Evolutionary conservation across 2,329 filamentous ascomycete genomes (phyloP).

Genomic region (Colletotrichum acutatum): DNA sequence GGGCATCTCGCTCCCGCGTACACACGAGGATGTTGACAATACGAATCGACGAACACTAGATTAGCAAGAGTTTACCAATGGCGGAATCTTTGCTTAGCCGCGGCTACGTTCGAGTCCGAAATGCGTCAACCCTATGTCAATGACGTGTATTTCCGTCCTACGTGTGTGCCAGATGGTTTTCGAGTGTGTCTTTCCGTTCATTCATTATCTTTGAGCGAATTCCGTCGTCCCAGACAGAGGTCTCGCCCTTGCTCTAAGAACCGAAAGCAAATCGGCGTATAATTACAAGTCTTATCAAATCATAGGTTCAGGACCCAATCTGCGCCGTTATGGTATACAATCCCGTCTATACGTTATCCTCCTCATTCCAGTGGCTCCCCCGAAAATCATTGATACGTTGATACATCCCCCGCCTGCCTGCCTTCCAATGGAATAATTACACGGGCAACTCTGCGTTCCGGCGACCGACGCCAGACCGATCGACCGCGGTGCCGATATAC

Average conservation of each 20-base stretch:
- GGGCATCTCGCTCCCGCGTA: conserved; percentile 34
- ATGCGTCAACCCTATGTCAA: neutral
- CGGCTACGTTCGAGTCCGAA: neutral
- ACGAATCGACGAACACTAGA: conserved; percentile 37
- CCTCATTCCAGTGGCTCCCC: conserved; percentile 25
- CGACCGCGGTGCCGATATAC: conserved; percentile 80
- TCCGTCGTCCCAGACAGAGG: neutral
- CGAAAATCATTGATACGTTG: neutral
- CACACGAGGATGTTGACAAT: conserved; percentile 33
- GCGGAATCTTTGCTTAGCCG: conserved; percentile 31
- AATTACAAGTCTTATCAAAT: conserved; percentile 13
- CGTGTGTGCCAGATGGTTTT: neutral
- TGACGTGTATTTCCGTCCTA: neutral
- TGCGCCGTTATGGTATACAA: conserved; percentile 37
- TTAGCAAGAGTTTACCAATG: conserved; percentile 35
- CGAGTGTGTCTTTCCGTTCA: conserved; percentile 17
- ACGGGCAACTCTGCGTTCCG: conserved; percentile 84
- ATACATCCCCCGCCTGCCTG: neutral
- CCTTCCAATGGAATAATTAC: conserved; percentile 50
- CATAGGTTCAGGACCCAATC: neutral
- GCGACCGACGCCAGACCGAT: conserved; percentile 75
- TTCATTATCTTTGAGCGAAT: conserved; percentile 12
- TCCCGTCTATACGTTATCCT: conserved; percentile 18
- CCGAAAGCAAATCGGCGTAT: neutral
- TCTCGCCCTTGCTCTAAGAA: neutral